Base-by-base conservation (phyloP, 371 early-diverging fungal genomes). In the Rhizopus stolonifer region DNA sequence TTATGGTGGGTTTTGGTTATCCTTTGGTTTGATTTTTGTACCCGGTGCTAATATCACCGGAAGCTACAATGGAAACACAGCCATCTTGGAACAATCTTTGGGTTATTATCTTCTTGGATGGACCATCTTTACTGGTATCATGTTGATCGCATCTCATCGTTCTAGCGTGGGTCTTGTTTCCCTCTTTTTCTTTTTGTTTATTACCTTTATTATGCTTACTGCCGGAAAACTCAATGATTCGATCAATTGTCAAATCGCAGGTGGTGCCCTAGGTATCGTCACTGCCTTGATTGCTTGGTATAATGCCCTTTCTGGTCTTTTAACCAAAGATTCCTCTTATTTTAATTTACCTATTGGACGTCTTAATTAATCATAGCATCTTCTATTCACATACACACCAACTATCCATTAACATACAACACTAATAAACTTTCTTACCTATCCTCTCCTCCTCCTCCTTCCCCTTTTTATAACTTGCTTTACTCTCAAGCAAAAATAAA, bases 1-100 rank as follows among this genome's bases (percentile, higher is more conserved):
- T 18, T 87, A 81, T 59, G 90, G 87, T 57, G 87, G 82, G 26
- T 87, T 87, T 77, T 90, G 89, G 90, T 67, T 90, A 46, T 67
- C 84, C 5, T 89, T 82, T 56, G 86, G 77, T 40, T 64, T 66
- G 23, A 81, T 86, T 38, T 67, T 78, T 34, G 70, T 78, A 25
- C 85, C 88, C 19, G 72, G 73, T 18, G 75, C 82, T 29, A 75
- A 70, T 3, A 60, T 83, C 38, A 53, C 61, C 5, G 63, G 60
- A 1, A 70, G 80, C 1, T 81, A 82, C 39, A 45, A 54, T 1
- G 58, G 45, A n/a, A 65, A 74, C 11, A 43, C 67, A 21, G 74
- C 65, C 51, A 59, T 70, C 15, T 52, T 82, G 42, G 72, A 71
- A 1, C 80, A 79, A 47, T 87, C 86, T 0, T 33, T 90, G 3